Evolutionary conservation across 768 basidiomycete species (phyloP), one percentile per base, ranked within the genome.

Genomic region (Lactarius indigo): DNA sequence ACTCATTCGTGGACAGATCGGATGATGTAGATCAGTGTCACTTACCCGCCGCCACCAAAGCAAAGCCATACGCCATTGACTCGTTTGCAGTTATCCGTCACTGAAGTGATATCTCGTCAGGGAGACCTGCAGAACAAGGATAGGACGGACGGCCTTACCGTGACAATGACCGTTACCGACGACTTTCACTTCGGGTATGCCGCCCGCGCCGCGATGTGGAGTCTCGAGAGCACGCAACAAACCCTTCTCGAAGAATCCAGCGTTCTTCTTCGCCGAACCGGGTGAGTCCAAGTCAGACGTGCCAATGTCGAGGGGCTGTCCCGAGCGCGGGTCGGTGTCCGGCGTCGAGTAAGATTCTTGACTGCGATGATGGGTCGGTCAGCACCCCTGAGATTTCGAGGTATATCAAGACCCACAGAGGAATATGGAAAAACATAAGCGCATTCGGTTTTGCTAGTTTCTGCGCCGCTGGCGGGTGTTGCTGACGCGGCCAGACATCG

Each of bases 341-440:
- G 91, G 78, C n/a, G 79, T 79, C 1, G 75, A 73, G 74, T 92
- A 96, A 1, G 92, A 82, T 76, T 96, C 93, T 59, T 85, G 87
- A 37, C 91, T 93, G 70, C 9, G 17, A 57, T 18, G 44, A 12
- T 30, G 52, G 63, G 41, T 55, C 58, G 66, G 57, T n/a, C n/a
- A n/a, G n/a, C n/a, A n/a, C n/a, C n/a, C n/a, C n/a, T n/a, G 33
- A 37, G 33, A 13, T 31, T 0, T 61, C 8, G 35, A 30, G 57
- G 26, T 20, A 50, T 23, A 50, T 50, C 12, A 59, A 33, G 30
- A 80, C 88, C 26, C 74, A 92, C 89, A 98, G 74, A 60, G 96
- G 96, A 57, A 99, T 98, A 71, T 98, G 96, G 87, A 97, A 98
- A 79, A 96, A 97, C 90, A 94, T 92, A 71, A 98, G 76, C 0